phyloP scores from a whole-genome alignment of 257 asterid genomes.

The Gynochthodes officinalis region DNA sequence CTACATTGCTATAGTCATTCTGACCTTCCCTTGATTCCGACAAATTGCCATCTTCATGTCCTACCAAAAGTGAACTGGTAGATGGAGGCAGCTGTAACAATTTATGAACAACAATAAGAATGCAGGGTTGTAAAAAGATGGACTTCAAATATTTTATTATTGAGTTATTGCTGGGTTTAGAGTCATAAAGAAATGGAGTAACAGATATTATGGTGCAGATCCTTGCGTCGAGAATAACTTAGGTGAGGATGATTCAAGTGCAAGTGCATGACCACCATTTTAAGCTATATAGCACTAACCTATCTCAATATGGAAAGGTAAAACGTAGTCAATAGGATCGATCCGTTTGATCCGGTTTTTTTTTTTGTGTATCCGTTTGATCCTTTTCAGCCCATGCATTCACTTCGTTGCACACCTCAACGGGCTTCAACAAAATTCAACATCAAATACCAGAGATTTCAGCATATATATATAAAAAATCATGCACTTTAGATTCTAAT shows the following conservation, averaged over 20 bases:
- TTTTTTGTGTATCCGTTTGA: no score
- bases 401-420: no score
- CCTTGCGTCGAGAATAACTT: not conserved
- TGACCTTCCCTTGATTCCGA: conserved; percentile 3
- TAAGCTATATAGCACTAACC: not conserved
- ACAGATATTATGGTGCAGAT: not conserved
- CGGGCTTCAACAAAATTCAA: no score
- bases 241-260: not conserved
- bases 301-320: not conserved
- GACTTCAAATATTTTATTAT: not conserved
- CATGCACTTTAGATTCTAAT: no score
- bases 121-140: not conserved
- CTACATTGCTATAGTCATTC: not conserved
- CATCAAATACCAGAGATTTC: no score
- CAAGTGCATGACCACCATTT: no score
- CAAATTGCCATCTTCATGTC: no score
- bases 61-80: no score
- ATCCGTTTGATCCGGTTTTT: no score
- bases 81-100: conserved; percentile 9
- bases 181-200: not conserved
- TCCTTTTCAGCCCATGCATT: no score
- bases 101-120: not conserved
- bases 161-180: not conserved
- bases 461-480: no score
- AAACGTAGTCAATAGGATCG: not conserved